These are phyloP conservation scores for Nepenthes gracilis DNA, from an alignment of 148 eudicot species.

Conservation along the genomic window DNA sequence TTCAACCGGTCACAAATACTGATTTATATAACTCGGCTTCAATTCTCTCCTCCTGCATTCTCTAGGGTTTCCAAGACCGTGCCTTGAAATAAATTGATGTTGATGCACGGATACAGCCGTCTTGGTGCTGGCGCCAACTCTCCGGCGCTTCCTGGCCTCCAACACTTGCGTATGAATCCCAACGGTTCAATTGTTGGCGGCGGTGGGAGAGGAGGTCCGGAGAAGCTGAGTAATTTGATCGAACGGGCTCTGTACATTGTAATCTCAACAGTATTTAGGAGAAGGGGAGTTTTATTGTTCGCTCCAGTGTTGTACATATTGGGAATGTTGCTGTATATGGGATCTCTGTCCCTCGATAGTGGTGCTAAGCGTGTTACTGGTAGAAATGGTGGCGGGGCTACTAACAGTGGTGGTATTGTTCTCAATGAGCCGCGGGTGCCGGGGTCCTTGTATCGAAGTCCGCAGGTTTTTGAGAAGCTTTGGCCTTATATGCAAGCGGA, in stretches of 20 bases:
- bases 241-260: conserved; percentile 57
- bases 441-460: conserved; percentile 76
- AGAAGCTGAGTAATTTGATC: conserved; percentile 39
- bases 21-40: not conserved
- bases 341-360: conserved; percentile 53
- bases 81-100: not conserved
- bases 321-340: conserved; percentile 87
- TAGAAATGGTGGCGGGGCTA: conserved; percentile 1
- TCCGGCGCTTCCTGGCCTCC: conserved; percentile 7
- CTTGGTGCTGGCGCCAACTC: conserved; percentile 25
- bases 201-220: conserved; percentile 23
- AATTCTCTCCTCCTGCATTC: not conserved
- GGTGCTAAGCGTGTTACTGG: conserved; percentile 3
- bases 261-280: conserved; percentile 53
- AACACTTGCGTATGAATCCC: conserved; percentile 36
- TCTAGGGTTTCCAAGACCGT: conserved; percentile 4
- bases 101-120: conserved; percentile 68
- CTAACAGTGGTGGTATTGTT: conserved; percentile 20
- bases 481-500: conserved; percentile 61
- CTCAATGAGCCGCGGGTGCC: conserved; percentile 30
- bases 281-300: conserved; percentile 65
- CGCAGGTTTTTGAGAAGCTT: conserved; percentile 66
- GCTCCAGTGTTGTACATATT: conserved; percentile 78
- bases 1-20: not conserved
- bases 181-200: conserved; percentile 11